Conservation (phyloP, 139 green algal genomes). For the Coelastrella sp. region DNA sequence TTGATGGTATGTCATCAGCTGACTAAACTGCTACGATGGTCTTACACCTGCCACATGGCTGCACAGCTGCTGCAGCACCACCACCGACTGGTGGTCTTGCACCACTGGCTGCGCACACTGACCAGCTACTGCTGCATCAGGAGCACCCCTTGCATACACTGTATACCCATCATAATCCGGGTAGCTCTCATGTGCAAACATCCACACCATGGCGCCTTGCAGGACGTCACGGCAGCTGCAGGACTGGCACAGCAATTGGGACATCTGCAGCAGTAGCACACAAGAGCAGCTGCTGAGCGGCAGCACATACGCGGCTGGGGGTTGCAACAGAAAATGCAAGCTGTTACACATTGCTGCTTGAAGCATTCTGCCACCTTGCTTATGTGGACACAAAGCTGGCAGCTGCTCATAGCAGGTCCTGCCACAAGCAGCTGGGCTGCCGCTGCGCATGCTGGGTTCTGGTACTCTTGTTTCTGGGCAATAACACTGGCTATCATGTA, state of each 20-base stretch:
- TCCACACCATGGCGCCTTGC: constrained; percentile 63
- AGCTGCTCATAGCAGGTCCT: too few species aligned
- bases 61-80: constrained; percentile 12
- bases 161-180: constrained; percentile 80
- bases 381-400: too few species aligned
- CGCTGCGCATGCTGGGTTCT: too few species aligned
- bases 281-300: background rate
- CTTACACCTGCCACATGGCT: background rate
- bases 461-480: too few species aligned
- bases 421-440: too few species aligned
- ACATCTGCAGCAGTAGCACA: background rate
- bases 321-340: background rate
- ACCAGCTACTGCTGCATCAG: constrained; percentile 14
- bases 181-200: constrained; percentile 61
- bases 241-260: background rate
- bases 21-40: background rate
- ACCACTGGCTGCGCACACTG: constrained; percentile 14
- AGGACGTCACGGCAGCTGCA: constrained; percentile 3
- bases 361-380: too few species aligned
- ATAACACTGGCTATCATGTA: too few species aligned
- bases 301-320: background rate
- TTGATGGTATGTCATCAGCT: too few species aligned
- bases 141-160: constrained; percentile 49
- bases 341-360: too few species aligned
- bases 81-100: background rate